Evolutionary conservation across 2,329 filamentous ascomycete genomes (phyloP), one percentile per base, ranked within the genome.

Genomic region (Lasiodiplodia sp.): DNA sequence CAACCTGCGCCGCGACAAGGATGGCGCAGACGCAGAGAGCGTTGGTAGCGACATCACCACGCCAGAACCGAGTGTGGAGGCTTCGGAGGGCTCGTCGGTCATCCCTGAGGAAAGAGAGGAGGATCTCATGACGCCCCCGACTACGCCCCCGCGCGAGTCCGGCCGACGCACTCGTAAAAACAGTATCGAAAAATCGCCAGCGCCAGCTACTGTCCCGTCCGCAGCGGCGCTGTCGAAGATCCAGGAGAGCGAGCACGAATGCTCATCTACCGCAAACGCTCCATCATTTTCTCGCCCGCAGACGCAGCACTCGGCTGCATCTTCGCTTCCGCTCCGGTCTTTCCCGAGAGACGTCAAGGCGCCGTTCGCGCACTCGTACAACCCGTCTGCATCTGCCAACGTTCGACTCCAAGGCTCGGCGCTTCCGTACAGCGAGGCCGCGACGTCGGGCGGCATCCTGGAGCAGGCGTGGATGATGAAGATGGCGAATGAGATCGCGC

Each of bases 401-500:
- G 44, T 34, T 34, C 51, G 67, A 25, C 58, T 65, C 5, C 70
- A 69, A 23, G 65, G 53, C 47, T 69, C 66, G 16, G 56, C 69
- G 21, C 34, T 57, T 72, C 31, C 72, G 68, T 51, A 62, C 55
- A 40, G 38, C 23, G 47, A 69, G 51, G 40, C 58, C 16, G 70
- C 73, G 11, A 69, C 73, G 47, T 76, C 76, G 18, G 82, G 84
- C 16, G 84, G 84, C 21, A 92, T 93, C 60, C 83, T 93, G 31
- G 91, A 94, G 77, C 91, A 93, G 78, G 92, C 92, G 2, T 96
- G 92, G 92, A 91, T 96, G 81, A 89, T 91, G 83, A 96, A 97
- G 83, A 96, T 99, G 88, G 94, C 95, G 5, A 91, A 90, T 71
- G 96, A 98, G 79, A 95, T 98, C 74, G 93, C 94, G 44, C 86